Base-by-base conservation (phyloP, 345 rosid genomes). In the Hevea brasiliensis region DNA sequence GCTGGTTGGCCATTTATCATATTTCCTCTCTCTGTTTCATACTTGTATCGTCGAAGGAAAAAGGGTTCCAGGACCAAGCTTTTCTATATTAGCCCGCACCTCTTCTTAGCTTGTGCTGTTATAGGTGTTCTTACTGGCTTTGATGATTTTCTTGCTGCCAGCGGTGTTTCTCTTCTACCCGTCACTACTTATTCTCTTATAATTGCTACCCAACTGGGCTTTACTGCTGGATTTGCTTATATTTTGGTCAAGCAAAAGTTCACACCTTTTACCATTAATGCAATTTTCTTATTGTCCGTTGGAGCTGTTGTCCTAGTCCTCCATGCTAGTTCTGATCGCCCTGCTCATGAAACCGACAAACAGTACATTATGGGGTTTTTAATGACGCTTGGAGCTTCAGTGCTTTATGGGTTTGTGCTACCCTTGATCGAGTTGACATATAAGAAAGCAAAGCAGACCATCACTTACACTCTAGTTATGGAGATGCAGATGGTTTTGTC, bases 401-500 rank as follows among this genome's bases (percentile, higher is more conserved):
- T 27, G 0, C 72, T 78, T 0, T 82, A 82, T 8, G 82, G 85
- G 12, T 78, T 78, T 69, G 80, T 82, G 60, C 75, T 82, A n/a
- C 80, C 82, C 0, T 70, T 64, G 44, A 24, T 76, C 15, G 80
- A 71, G 75, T 45, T 71, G 53, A 76, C 80, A 27, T 76, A 71
- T 70, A 76, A 70, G 71, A 76, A 76, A 71, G 80, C 75, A 44
- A 70, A 55, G 37, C 80, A 70, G 75, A 62, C 40, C 14, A 37
- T 76, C 47, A 70, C 75, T 17, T 76, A 76, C 26, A 77, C 80
- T 14, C 59, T 82, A 55, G 85, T 82, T 1, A 68, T 82, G 75
- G 82, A 82, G 67, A 75, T 73, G 70, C 82, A 78, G 65, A 74
- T 78, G 70, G 70, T 81, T 42, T 75, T 81, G 61, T 75, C 80